Percentiles rank a stretch among this genome's conserved stretches.
These are phyloP conservation scores for Colletotrichum godetiae DNA, from an alignment of 2,329 filamentous ascomycete species.

Conservation along the genomic window DNA sequence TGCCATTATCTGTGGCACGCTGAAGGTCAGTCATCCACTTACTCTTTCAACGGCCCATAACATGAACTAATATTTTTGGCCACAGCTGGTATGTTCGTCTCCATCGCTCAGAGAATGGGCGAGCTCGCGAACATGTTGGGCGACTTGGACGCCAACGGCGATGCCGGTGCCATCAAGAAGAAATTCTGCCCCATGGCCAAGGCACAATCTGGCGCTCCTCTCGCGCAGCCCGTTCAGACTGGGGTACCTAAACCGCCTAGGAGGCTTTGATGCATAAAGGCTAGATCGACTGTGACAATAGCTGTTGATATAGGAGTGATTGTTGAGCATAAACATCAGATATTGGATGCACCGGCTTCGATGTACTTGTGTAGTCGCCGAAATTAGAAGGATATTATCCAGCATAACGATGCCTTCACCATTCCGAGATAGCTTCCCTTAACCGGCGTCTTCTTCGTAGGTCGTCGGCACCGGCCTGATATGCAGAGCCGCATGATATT, in stretches of 20 bases:
- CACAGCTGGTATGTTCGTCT: constrained; percentile 29
- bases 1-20: constrained; percentile 70
- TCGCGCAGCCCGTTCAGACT: neutral
- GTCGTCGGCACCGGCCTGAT: neutral
- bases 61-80: neutral
- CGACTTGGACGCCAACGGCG: neutral
- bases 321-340: neutral
- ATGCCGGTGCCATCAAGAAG: constrained; percentile 18
- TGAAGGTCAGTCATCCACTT: constrained; percentile 44
- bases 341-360: neutral
- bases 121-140: constrained; percentile 19
- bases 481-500: neutral
- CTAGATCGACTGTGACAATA: neutral
- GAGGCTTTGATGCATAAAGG: neutral
- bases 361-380: neutral
- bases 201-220: neutral
- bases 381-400: neutral
- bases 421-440: neutral
- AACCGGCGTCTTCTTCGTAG: neutral
- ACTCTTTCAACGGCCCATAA: too few relatives aligned
- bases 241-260: neutral
- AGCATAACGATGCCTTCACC: neutral
- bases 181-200: constrained; percentile 27
- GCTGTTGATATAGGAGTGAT: neutral
- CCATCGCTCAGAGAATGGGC: constrained; percentile 30